Base-by-base conservation (phyloP, 495 filamentous ascomycete genomes). In the Neurospora africana region DNA sequence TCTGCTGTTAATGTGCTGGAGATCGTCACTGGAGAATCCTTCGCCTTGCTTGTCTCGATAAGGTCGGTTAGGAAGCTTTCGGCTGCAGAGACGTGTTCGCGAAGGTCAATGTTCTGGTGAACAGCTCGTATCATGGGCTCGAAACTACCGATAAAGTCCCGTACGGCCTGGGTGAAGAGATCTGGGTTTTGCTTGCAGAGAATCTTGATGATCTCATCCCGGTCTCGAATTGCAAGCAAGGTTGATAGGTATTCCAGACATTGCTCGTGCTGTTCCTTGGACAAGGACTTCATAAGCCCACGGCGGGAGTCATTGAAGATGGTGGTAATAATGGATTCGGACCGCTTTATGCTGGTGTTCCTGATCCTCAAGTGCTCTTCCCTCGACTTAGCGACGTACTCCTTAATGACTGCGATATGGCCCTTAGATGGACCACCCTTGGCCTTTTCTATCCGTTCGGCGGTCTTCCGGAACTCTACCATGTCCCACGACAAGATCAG, bases 51-150 rank as follows among this genome's bases (percentile, higher is more conserved):
- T 23, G 81, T 74, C 40, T 82, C 83, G 78, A 92, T 87, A 68
- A 91, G 83, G 69, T 91, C 89, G 6, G 80, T 82, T 4, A 91
- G 71, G 75, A 92, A 91, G 69, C 73, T 78, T 75, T 91, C 85
- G 1, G 84, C 76, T 33, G 90, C 87, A 36, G 79, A 81, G 0
- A 91, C 73, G 38, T 89, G 88, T 27, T 83, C 86, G 41, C 85
- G 85, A 35, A 92, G 82, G 72, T 92, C 89, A 9, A 91, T 84
- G 5, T 86, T 85, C 68, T 91, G 86, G 71, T 92, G 90, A 15
- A 91, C 78, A 8, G 78, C 76, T 5, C 90, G 84, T 43, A 92
- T 91, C 69, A 91, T 86, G 4, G 87, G 88, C n/a, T 91, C 90
- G 71, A 90, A 90, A 7, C 86, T 86, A 0, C 80, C 77, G 11